A percentile compares a stretch with the other conserved stretches of the same genome.
Evolutionary conservation across 345 rosid species (phyloP).

Genomic region (Camelina neglecta): DNA sequence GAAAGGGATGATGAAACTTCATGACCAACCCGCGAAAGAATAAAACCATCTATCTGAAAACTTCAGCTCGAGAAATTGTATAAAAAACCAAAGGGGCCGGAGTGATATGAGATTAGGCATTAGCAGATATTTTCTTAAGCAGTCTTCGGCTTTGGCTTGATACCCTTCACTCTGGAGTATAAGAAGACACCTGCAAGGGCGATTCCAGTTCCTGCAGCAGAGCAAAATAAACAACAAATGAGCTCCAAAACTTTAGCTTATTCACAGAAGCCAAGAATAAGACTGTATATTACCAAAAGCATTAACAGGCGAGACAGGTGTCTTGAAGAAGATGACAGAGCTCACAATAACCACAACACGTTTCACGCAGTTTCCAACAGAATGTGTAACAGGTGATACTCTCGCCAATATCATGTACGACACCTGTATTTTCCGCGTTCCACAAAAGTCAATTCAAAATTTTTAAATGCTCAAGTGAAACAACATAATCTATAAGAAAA

Average conservation of each 20-base stretch:
- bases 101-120: slow-evolving; percentile 8
- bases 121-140: slow-evolving; percentile 48
- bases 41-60: slow-evolving; percentile 36
- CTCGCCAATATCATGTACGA: slow-evolving; percentile 94
- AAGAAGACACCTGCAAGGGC: slow-evolving; percentile 96
- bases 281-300: slow-evolving; percentile 63
- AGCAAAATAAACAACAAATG: slow-evolving; percentile 30
- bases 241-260: slow-evolving; percentile 24
- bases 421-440: slow-evolving; percentile 56
- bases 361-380: slow-evolving; percentile 99
- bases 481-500: not conserved
- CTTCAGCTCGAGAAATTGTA: slow-evolving; percentile 32
- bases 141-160: slow-evolving; percentile 83
- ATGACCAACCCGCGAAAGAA: slow-evolving; percentile 33
- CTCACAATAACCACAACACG: slow-evolving; percentile 99
- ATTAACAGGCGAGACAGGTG: slow-evolving; percentile 84
- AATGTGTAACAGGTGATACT: slow-evolving; percentile 97
- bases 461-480: not conserved
- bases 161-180: slow-evolving; percentile 93
- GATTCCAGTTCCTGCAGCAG: slow-evolving; percentile 79
- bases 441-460: not conserved
- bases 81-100: slow-evolving; percentile 8
- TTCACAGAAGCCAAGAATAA: not conserved
- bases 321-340: slow-evolving; percentile 87
- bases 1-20: slow-evolving; percentile 27